phyloP scores from a whole-genome alignment of 257 asterid species.

The Nicotiana benthamiana region DNA sequence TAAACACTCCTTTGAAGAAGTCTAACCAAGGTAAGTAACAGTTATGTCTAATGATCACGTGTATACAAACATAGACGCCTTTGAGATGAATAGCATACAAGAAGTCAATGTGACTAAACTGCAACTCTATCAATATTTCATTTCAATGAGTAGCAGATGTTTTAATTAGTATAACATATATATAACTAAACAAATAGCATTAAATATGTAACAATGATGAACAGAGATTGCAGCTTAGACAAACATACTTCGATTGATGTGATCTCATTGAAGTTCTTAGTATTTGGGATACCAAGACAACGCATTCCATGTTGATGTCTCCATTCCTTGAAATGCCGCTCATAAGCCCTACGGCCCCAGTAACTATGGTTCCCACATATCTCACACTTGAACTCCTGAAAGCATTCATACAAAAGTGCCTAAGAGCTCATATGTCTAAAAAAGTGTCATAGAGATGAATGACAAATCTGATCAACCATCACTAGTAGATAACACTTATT shows the following conservation, averaged over 20 bases:
- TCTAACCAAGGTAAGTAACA: too few relatives aligned
- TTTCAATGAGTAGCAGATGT: neutral
- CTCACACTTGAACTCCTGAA: slow-evolving; percentile 97
- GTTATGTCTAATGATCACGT: too few relatives aligned
- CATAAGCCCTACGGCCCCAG: slow-evolving; percentile 99
- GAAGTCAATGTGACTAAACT: neutral
- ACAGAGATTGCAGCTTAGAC: neutral
- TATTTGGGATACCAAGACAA: slow-evolving; percentile 95
- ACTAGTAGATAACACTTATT: neutral
- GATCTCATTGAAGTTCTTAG: slow-evolving; percentile 90
- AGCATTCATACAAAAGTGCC: neutral
- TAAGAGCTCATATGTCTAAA: neutral
- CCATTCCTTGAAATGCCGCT: slow-evolving; percentile 98
- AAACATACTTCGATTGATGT: slow-evolving; percentile 70
- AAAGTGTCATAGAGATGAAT: neutral
- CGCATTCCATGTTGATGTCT: slow-evolving; percentile 99
- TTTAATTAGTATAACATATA: neutral
- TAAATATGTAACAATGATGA: neutral
- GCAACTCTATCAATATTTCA: neutral
- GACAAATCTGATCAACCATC: neutral
- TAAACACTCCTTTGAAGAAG: too few relatives aligned
- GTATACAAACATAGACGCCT: neutral
- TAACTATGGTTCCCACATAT: slow-evolving; percentile 97
- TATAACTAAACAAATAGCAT: neutral
- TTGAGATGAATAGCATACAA: neutral